These are phyloP conservation scores for Starmerella riodocensis DNA, from an alignment of 805 yeast genomes.

Conservation along the genomic window DNA sequence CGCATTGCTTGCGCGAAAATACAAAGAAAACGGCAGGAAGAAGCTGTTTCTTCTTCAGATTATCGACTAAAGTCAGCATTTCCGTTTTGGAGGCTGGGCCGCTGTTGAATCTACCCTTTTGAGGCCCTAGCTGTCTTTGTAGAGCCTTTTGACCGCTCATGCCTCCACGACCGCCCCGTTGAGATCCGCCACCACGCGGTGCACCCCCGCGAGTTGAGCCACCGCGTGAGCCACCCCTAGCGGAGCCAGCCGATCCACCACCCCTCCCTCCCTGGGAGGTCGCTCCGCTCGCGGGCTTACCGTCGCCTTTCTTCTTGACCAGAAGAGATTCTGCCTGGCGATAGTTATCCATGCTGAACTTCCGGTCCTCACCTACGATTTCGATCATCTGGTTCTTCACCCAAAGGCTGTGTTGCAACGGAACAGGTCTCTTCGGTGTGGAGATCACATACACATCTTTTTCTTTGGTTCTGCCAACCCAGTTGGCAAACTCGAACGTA, in stretches of 20 bases:
- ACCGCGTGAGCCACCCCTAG: conserved; percentile 26
- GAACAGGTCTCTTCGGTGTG: conserved; percentile 94
- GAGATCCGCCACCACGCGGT: conserved; percentile 23
- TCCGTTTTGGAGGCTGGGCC: conserved; percentile 69
- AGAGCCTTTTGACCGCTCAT: conserved; percentile 15
- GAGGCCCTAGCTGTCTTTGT: conserved; percentile 25
- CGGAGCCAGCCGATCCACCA: too few species aligned
- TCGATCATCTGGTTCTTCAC: conserved; percentile 63
- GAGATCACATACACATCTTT: conserved; percentile 93
- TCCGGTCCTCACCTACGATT: conserved; percentile 60
- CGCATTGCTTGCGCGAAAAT: conserved; percentile 85
- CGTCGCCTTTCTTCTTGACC: background rate
- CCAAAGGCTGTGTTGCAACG: conserved; percentile 76
- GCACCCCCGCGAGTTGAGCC: conserved; percentile 26
- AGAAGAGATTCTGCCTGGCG: conserved; percentile 4
- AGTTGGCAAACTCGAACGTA: conserved; percentile 90
- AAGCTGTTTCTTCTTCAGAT: conserved; percentile 50
- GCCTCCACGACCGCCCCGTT: conserved; percentile 30
- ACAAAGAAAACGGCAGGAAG: conserved; percentile 89
- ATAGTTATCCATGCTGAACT: conserved; percentile 53
- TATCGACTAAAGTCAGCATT: conserved; percentile 62
- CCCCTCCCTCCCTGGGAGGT: conserved; percentile 29
- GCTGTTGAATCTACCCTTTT: conserved; percentile 31
- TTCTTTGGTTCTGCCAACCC: conserved; percentile 96
- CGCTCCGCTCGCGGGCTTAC: conserved; percentile 26